Percentiles rank a stretch among this genome's conserved stretches.
These are phyloP conservation scores for Trichosporon sp. DNA, from an alignment of 1,284 basidiomycete species.

Conservation along the genomic window DNA sequence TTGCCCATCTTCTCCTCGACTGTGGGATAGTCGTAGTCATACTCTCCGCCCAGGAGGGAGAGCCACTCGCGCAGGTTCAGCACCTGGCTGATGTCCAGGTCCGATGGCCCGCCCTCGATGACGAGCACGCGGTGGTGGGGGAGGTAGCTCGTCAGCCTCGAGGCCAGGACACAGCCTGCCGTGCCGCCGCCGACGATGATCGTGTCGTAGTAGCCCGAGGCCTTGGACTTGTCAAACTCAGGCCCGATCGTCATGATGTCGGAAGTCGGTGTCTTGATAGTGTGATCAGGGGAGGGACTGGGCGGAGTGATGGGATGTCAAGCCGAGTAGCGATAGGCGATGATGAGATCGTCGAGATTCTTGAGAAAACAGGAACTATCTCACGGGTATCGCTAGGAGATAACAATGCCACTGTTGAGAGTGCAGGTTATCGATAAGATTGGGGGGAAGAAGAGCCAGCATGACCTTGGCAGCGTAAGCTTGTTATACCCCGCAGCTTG, in stretches of 20 bases:
- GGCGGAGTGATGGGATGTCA: too few relatives aligned
- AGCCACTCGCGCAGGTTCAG: slow-evolving; percentile 20
- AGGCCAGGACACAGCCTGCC: slow-evolving; percentile 60
- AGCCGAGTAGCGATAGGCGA: neutral
- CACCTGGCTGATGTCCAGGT: slow-evolving; percentile 15
- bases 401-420: neutral
- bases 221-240: slow-evolving; percentile 4
- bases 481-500: neutral
- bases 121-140: slow-evolving; percentile 20
- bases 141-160: slow-evolving; percentile 51
- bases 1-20: slow-evolving; percentile 20
- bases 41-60: slow-evolving; percentile 15
- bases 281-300: neutral
- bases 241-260: slow-evolving; percentile 7
- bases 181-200: slow-evolving; percentile 63
- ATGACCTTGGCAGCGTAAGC: neutral
- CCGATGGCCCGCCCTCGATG: slow-evolving; percentile 17
- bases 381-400: neutral
- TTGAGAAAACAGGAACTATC: neutral
- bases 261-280: neutral
- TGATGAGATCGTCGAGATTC: neutral
- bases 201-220: slow-evolving; percentile 54
- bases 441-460: neutral
- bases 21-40: slow-evolving; percentile 21
- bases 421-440: neutral